These are phyloP conservation scores for Microcos paniculata DNA, from an alignment of 345 rosid species.

Conservation along the genomic window DNA sequence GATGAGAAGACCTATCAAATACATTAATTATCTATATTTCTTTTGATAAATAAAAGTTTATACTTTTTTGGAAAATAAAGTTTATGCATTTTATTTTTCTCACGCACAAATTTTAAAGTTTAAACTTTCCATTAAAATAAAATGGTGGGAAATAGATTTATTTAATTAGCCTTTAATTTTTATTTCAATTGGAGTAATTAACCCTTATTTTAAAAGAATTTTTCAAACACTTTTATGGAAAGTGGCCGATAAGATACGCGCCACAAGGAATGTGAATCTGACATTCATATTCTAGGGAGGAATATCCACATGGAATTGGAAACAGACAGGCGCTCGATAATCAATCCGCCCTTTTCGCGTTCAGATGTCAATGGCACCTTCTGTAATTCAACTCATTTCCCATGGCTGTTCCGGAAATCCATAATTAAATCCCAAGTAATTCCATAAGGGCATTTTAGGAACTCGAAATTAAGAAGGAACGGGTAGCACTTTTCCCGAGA, in stretches of 20 bases:
- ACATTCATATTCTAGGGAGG: background rate
- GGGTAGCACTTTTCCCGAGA: background rate
- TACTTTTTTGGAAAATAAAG: no score
- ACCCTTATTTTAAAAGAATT: no score
- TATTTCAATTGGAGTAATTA: no score
- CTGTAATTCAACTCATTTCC: background rate
- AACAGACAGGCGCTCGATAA: slow-evolving; percentile 23
- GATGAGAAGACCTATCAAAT: no score
- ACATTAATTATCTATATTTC: no score
- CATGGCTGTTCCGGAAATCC: background rate
- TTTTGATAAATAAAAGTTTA: no score
- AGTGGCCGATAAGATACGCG: background rate
- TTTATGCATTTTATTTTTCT: no score
- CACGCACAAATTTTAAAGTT: no score
- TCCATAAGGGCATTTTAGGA: background rate
- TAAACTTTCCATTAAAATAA: no score
- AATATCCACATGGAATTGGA: slow-evolving; percentile 1
- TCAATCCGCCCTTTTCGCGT: slow-evolving; percentile 30
- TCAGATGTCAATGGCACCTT: background rate
- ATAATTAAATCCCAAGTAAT: background rate
- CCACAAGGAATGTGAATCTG: background rate
- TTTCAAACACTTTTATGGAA: no score
- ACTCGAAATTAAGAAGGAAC: background rate
- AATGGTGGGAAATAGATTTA: no score
- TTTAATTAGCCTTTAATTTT: no score